Evolutionary conservation across 1,139 yeast genomes (phyloP).

Genomic region (Yamadazyma sp.): DNA sequence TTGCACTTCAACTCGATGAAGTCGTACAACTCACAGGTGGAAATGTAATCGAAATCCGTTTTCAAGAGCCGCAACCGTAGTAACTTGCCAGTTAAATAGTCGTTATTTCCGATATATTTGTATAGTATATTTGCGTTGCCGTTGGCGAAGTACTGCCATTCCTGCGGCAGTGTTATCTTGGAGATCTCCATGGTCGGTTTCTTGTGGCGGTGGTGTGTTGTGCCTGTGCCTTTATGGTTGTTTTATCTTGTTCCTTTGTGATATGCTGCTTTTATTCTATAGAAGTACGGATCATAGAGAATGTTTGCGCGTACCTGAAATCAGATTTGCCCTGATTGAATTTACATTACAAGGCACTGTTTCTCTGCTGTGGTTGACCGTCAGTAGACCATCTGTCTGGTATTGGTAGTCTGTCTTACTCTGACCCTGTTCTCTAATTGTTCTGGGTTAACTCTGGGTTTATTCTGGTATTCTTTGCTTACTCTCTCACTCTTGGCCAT

Average conservation of each 20-base stretch:
- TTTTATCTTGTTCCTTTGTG: background rate
- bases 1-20: slow-evolving; percentile 45
- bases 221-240: background rate
- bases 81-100: slow-evolving; percentile 35
- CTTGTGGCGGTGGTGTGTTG: background rate
- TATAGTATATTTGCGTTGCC: slow-evolving; percentile 49
- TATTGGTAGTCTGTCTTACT: too few relatives aligned
- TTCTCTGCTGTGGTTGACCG: too few relatives aligned
- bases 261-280: background rate
- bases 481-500: too few relatives aligned
- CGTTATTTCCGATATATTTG: slow-evolving; percentile 38
- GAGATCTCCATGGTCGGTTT: slow-evolving; percentile 37
- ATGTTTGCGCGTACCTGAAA: background rate
- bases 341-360: too few relatives aligned
- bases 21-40: slow-evolving; percentile 44
- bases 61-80: slow-evolving; percentile 39
- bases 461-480: too few relatives aligned
- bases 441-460: too few relatives aligned
- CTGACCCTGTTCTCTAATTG: too few relatives aligned
- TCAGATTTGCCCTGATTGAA: too few relatives aligned
- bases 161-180: slow-evolving; percentile 38
- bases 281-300: too few relatives aligned
- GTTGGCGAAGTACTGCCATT: slow-evolving; percentile 47
- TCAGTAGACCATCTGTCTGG: too few relatives aligned
- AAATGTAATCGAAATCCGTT: slow-evolving; percentile 39